Base-by-base conservation (phyloP, 2,329 filamentous ascomycete genomes). In the Pleurostoma richardsiae region DNA sequence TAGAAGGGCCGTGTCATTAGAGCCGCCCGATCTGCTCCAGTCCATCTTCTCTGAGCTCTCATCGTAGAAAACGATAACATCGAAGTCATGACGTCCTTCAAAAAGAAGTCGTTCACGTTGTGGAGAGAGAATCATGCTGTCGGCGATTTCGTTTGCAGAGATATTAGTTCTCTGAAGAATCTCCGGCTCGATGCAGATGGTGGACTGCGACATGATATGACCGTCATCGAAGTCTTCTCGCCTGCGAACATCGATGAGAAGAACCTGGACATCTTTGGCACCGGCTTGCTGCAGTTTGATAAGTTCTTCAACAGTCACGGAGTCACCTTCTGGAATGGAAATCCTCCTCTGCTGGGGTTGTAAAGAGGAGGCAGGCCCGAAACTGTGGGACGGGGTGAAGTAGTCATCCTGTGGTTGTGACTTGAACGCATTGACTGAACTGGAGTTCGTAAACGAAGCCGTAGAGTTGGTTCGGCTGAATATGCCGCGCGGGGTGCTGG, bases 31-130 rank as follows among this genome's bases (percentile, higher is more conserved):
- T 19, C 49, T 51, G 11, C 48, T 53, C 11, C 44, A 47, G 79
- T 67, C 56, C 77, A 95, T 56, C 52, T 71, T 54, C 65, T 77
- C 48, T 59, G 88, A 74, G 62, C 76, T 51, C 54, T 92, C 79
- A 63, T 99, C 90, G 62, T 97, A 95, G 58, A 95, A 94, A 0
- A 99, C 88, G 8, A 99, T 79, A 39, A 96, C 68, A 54, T 97
- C 90, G 56, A 87, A 96, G 47, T 86, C 76, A 52, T 91, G 78
- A 10, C 85, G 79, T 47, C 81, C 71, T 39, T 81, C 82, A 57
- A 95, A 96, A 30, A 89, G 72, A 2, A 74, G 68, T 54, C 87
- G 83, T 62, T 99, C 94, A n/a, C 74, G 66, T n/a, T 82, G 71
- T 0, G 88, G 85, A 0, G 82, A 85, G 5, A 94, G 66, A 2